These are phyloP conservation scores for Streptanthus diversifolius DNA, from an alignment of 345 rosid species.

Conservation along the genomic window DNA sequence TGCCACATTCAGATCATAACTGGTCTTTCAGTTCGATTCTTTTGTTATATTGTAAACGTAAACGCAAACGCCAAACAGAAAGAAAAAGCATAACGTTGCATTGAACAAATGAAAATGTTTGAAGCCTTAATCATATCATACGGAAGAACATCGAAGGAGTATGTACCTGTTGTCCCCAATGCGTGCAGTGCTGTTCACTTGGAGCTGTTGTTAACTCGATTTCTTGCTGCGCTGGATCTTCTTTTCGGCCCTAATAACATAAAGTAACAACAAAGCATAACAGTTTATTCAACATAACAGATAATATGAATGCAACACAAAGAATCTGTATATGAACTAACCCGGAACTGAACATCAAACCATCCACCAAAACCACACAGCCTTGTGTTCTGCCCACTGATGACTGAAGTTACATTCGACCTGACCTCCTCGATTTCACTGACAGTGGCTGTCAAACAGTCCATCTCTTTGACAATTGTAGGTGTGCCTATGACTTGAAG, in stretches of 20 bases:
- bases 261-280: neutral
- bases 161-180: conserved; percentile 97
- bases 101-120: neutral
- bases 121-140: neutral
- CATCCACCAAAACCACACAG: conserved; percentile 91
- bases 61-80: neutral
- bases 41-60: neutral
- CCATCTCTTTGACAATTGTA: conserved; percentile 71
- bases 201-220: conserved; percentile 93
- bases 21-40: neutral
- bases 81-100: neutral
- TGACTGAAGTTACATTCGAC: conserved; percentile 53
- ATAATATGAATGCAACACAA: conserved; percentile 11
- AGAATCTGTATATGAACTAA: neutral
- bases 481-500: conserved; percentile 77
- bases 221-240: conserved; percentile 66
- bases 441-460: conserved; percentile 77
- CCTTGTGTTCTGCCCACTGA: conserved; percentile 43
- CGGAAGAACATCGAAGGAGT: neutral
- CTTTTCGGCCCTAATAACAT: conserved; percentile 61
- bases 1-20: conserved; percentile 29
- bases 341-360: conserved; percentile 96
- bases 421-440: conserved; percentile 63
- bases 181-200: conserved; percentile 68
- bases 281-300: neutral